Evolutionary conservation across 208 protist species (phyloP).

Genomic region (Endotrypanum monterogeii): DNA sequence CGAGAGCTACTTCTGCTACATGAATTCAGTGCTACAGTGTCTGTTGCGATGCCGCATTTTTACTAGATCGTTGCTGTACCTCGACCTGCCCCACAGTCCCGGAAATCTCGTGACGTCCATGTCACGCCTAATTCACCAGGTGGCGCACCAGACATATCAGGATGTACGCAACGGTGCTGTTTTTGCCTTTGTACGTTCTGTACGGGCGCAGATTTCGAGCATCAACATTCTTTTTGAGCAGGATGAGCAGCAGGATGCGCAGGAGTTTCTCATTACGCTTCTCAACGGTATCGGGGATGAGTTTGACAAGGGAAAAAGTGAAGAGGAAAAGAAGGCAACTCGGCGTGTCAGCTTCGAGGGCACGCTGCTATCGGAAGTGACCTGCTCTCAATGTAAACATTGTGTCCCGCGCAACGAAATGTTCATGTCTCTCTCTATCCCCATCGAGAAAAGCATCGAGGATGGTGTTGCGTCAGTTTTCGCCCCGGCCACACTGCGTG

Average conservation of each 20-base stretch:
- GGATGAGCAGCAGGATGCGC: constrained; percentile 89
- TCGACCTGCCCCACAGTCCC: constrained; percentile 21
- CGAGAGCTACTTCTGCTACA: constrained; percentile 95
- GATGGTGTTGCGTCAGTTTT: constrained; percentile 60
- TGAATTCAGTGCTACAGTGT: constrained; percentile 96
- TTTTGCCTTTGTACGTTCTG: constrained; percentile 39
- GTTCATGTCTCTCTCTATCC: constrained; percentile 88
- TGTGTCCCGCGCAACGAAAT: constrained; percentile 62
- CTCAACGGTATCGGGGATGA: constrained; percentile 86
- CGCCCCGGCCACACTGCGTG: constrained; percentile 38
- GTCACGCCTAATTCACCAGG: constrained; percentile 43
- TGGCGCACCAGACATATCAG: constrained; percentile 49
- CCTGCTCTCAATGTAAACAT: constrained; percentile 54
- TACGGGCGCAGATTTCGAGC: constrained; percentile 54
- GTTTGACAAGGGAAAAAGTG: constrained; percentile 69
- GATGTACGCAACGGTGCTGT: constrained; percentile 55
- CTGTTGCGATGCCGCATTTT: constrained; percentile 81
- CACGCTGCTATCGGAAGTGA: constrained; percentile 57
- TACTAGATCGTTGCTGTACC: constrained; percentile 39
- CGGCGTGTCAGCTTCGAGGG: constrained; percentile 78
- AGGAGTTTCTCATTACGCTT: constrained; percentile 87
- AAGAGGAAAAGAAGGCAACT: constrained; percentile 48
- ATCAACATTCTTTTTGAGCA: constrained; percentile 62
- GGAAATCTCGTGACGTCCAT: constrained; percentile 61
- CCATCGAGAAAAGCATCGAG: constrained; percentile 63